Evolutionary conservation across 805 yeast species (phyloP).

Genomic region (Limtongozyma cylindracea): DNA sequence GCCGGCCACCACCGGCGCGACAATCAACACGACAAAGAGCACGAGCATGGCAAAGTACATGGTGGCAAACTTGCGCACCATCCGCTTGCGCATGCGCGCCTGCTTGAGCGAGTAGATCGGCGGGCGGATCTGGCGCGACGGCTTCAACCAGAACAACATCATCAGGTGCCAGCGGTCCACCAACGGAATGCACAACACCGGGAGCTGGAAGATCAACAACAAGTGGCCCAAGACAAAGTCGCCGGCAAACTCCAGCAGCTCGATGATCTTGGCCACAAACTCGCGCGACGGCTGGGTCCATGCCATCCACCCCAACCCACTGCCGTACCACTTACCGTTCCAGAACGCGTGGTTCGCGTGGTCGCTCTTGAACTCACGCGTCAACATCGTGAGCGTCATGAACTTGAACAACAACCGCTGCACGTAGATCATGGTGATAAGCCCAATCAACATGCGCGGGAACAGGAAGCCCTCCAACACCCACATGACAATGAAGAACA

Average conservation of each 20-base stretch:
- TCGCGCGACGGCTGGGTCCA: constrained; percentile 93
- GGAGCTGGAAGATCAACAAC: constrained; percentile 71
- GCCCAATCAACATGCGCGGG: constrained; percentile 67
- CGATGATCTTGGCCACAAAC: constrained; percentile 80
- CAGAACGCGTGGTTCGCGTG: constrained; percentile 96
- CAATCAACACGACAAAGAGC: constrained; percentile 50
- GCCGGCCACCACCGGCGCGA: constrained; percentile 85
- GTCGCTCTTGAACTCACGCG: constrained; percentile 93
- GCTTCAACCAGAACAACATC: constrained; percentile 97
- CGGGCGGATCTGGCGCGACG: constrained; percentile 89
- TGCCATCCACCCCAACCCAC: constrained; percentile 83
- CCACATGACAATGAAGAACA: constrained; percentile 92
- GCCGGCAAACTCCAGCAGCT: constrained; percentile 87
- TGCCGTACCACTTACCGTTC: constrained; percentile 98
- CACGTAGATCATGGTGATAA: constrained; percentile 59
- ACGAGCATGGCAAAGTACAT: constrained; percentile 50
- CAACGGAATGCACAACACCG: constrained; percentile 62
- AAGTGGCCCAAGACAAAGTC: constrained; percentile 88
- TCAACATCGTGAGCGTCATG: constrained; percentile 51
- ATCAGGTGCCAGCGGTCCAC: constrained; percentile 95
- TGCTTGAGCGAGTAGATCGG: constrained; percentile 94
- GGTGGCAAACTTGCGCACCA: constrained; percentile 81
- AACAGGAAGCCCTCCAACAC: constrained; percentile 84
- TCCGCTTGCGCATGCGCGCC: constrained; percentile 87
- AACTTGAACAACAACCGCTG: constrained; percentile 76